Conservation (phyloP, 1,284 basidiomycete species). For the Sanghuangporus baumii region DNA sequence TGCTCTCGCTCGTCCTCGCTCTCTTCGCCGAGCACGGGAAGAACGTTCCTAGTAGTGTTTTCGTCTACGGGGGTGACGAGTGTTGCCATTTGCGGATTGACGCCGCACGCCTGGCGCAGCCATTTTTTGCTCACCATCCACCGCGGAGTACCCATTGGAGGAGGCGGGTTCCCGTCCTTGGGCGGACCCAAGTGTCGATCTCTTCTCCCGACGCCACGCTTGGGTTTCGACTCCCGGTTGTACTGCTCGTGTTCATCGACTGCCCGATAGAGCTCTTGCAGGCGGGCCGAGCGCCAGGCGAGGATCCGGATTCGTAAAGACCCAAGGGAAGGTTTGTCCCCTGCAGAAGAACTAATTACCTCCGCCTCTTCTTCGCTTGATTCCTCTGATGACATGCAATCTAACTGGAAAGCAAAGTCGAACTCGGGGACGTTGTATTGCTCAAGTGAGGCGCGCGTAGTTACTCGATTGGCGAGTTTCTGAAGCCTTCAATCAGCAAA, state of each 20-base stretch:
- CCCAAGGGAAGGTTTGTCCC: not conserved
- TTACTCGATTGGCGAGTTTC: conserved; percentile 62
- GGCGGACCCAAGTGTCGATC: conserved; percentile 47
- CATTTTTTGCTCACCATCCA: conserved; percentile 74
- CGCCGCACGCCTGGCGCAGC: conserved; percentile 35
- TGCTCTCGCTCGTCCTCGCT: conserved; percentile 10
- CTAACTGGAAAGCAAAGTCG: conserved; percentile 59
- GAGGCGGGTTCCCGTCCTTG: conserved; percentile 54
- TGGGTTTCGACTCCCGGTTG: conserved; percentile 34
- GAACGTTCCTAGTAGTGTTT: not conserved
- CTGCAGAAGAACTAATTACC: conserved; percentile 30
- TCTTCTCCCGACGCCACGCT: conserved; percentile 49
- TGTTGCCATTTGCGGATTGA: conserved; percentile 41
- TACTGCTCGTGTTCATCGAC: conserved; percentile 12
- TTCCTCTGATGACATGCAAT: conserved; percentile 77
- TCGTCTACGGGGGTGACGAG: conserved; percentile 24
- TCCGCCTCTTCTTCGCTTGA: conserved; percentile 57
- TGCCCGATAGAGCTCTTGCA: conserved; percentile 6
- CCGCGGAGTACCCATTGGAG: conserved; percentile 54
- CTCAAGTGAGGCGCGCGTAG: conserved; percentile 45
- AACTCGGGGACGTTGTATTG: conserved; percentile 55
- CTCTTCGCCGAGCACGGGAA: conserved; percentile 7
- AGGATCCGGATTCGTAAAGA: conserved; percentile 12
- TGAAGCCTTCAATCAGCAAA: conserved; percentile 24
- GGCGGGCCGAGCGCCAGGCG: conserved; percentile 15